These are phyloP conservation scores for Sugiyamaella mastotermitis DNA, from an alignment of 805 yeast species.

Conservation along the genomic window DNA sequence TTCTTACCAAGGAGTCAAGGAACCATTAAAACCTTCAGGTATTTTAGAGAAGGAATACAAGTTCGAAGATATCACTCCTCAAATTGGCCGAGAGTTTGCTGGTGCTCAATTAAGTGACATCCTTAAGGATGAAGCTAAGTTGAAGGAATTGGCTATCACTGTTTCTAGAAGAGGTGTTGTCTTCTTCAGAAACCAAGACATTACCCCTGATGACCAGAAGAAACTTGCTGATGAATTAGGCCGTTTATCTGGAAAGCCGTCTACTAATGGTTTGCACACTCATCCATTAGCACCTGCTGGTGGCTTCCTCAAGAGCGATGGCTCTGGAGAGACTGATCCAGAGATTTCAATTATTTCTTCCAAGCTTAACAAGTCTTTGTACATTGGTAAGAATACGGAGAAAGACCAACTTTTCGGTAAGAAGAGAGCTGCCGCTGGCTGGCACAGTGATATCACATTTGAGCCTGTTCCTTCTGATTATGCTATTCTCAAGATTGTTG, in stretches of 20 bases:
- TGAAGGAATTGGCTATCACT: slow-evolving; percentile 38
- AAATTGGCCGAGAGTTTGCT: slow-evolving; percentile 27
- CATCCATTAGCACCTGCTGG: slow-evolving; percentile 26
- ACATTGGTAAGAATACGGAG: no score
- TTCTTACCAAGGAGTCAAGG: slow-evolving; percentile 11
- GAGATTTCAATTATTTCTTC: slow-evolving; percentile 20
- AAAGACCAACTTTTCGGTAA: slow-evolving; percentile 14
- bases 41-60: slow-evolving; percentile 25
- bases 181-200: slow-evolving; percentile 43
- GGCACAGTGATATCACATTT: slow-evolving; percentile 77
- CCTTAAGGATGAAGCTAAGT: slow-evolving; percentile 17
- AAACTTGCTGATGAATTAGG: slow-evolving; percentile 24
- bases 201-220: slow-evolving; percentile 26
- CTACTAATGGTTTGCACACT: slow-evolving; percentile 25
- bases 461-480: slow-evolving; percentile 71
- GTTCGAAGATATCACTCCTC: slow-evolving; percentile 27
- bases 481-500: slow-evolving; percentile 60
- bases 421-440: slow-evolving; percentile 29
- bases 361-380: slow-evolving; percentile 1
- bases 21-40: slow-evolving; percentile 19
- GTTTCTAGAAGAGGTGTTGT: slow-evolving; percentile 46
- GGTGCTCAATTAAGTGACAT: slow-evolving; percentile 25
- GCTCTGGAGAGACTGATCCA: slow-evolving; percentile 24
- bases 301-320: slow-evolving; percentile 20
- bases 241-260: slow-evolving; percentile 24